Base-by-base conservation (phyloP, 345 rosid genomes). In the Toxicodendron radicans region DNA sequence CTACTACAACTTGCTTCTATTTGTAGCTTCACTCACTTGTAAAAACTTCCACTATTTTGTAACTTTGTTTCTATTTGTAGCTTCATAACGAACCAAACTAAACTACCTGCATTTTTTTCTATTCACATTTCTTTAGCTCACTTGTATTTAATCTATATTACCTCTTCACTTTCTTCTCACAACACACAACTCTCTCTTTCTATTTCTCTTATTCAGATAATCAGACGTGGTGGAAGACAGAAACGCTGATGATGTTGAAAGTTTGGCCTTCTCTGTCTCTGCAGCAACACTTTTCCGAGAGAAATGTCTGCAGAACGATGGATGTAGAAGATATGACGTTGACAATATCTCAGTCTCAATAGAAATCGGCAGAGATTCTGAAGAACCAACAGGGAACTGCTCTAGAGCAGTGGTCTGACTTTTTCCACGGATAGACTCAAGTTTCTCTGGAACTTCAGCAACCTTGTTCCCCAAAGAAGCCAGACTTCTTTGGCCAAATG, bases 281-380 rank as follows among this genome's bases (percentile, higher is more conserved):
- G 70, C 41, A 54, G 43, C 67, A 56, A 51, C 11, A 71, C 24
- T 70, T 74, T 75, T 70, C 49, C 45, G 70, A 68, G 88, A 85
- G 75, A 87, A 87, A 58, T 69, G 64, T 59, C 75, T 72, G 32
- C 64, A 51, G 69, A 83, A 73, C 53, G 81, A 71, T 58, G 78
- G 79, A 23, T 9, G 53, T 35, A 78, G 65, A 61, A 73, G 70
- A 33, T 78, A 74, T 56, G 79, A 64, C 38, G 67, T 65, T 24
- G 58, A 24, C 53, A 70, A 45, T 21, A 71, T 18, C 76, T 70
- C 75, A 68, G 53, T 38, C 63, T 63, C 70, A 66, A 0, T 41
- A 18, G 79, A 38, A 78, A 52, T 59, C 20, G 66, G 73, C 53
- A 41, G 73, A 51, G 23, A 57, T 53, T 68, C 68, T 20, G 24